Evolutionary conservation across 2,329 filamentous ascomycete species (phyloP).

Genomic region (Epichloe coenophiala): DNA sequence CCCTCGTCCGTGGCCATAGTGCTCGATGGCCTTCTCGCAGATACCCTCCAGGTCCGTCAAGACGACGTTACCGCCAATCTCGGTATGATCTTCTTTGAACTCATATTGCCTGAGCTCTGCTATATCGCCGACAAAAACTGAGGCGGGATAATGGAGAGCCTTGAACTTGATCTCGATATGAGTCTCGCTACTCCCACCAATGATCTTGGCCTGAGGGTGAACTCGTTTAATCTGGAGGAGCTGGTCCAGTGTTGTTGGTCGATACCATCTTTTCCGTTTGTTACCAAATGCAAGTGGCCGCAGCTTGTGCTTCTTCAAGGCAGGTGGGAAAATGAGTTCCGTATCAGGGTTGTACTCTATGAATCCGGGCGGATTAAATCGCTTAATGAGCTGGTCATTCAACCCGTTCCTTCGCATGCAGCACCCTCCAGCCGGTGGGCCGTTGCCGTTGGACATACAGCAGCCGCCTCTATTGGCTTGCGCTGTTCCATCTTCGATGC

Average conservation of each 20-base stretch:
- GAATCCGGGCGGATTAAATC: constrained; percentile 77
- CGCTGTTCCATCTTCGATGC: not conserved
- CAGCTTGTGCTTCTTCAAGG: constrained; percentile 70
- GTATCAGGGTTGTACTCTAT: constrained; percentile 91
- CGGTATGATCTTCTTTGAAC: constrained; percentile 69
- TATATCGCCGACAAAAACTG: constrained; percentile 88
- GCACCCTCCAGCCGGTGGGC: constrained; percentile 35
- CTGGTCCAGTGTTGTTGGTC: constrained; percentile 75
- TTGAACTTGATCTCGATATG: constrained; percentile 99
- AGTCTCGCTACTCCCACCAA: constrained; percentile 91
- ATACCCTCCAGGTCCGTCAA: constrained; percentile 84
- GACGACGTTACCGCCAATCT: constrained; percentile 85
- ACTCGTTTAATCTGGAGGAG: constrained; percentile 81
- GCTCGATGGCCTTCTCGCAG: constrained; percentile 62
- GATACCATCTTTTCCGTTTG: constrained; percentile 87
- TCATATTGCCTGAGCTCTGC: constrained; percentile 71
- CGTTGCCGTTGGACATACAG: constrained; percentile 53
- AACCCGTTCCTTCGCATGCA: constrained; percentile 49
- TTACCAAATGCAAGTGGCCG: constrained; percentile 81
- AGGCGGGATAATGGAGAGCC: constrained; percentile 76
- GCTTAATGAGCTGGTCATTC: constrained; percentile 42
- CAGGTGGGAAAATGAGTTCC: constrained; percentile 85
- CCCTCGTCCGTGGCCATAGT: constrained; percentile 56
- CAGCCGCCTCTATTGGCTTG: constrained; percentile 37
- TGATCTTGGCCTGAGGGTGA: constrained; percentile 80